A percentile compares a stretch with the other conserved stretches of the same genome.
Conservation (phyloP, 2,329 filamentous ascomycete genomes). For the Aspergillus cejpii region DNA sequence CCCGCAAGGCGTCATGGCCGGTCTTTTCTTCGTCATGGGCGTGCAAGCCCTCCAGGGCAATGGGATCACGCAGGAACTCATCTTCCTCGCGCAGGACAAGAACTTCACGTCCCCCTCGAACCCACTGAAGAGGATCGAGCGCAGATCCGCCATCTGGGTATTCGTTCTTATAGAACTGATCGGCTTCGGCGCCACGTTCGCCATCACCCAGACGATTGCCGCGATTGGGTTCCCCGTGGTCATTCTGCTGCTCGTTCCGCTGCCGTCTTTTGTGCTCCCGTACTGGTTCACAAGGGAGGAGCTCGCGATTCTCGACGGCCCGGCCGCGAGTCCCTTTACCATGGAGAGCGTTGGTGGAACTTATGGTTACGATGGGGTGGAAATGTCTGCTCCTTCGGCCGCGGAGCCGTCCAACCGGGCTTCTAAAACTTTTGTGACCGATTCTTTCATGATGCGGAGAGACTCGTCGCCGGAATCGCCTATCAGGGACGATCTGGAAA, state of each 20-base stretch:
- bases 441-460: slow-evolving; percentile 16
- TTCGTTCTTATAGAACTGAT: slow-evolving; percentile 64
- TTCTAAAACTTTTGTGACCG: slow-evolving; percentile 10
- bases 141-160: slow-evolving; percentile 60
- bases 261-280: slow-evolving; percentile 59
- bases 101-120: slow-evolving; percentile 53
- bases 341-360: slow-evolving; percentile 68
- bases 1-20: slow-evolving; percentile 70
- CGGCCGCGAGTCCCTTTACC: slow-evolving; percentile 66
- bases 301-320: slow-evolving; percentile 59
- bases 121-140: slow-evolving; percentile 55
- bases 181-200: slow-evolving; percentile 71
- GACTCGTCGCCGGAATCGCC: slow-evolving; percentile 23
- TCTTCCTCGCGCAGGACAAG: slow-evolving; percentile 62
- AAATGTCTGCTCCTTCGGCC: neutral
- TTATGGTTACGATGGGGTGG: slow-evolving; percentile 39
- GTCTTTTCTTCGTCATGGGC: slow-evolving; percentile 80
- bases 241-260: slow-evolving; percentile 62
- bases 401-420: neutral
- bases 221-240: slow-evolving; percentile 74
- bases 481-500: slow-evolving; percentile 37
- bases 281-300: slow-evolving; percentile 55
- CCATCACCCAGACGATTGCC: slow-evolving; percentile 75
- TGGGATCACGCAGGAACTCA: slow-evolving; percentile 67
- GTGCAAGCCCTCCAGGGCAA: slow-evolving; percentile 69